A percentile compares a stretch with the other conserved stretches of the same genome.
These are phyloP conservation scores for Sphagnum tenellum DNA, from an alignment of 225 moss, liverwort and hornwort species.

Conservation along the genomic window DNA sequence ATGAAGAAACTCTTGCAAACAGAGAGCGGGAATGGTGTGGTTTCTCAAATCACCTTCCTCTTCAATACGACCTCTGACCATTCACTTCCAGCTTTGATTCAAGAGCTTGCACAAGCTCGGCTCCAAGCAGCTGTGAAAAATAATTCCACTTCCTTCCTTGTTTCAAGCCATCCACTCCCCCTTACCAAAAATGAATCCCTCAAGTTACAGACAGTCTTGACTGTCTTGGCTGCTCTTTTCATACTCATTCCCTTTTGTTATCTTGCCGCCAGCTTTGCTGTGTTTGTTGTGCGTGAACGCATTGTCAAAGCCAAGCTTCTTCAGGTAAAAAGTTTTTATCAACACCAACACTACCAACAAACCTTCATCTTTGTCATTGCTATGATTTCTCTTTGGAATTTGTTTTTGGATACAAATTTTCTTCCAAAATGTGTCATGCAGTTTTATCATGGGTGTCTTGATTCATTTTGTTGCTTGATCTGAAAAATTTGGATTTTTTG, in stretches of 20 bases:
- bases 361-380: not conserved
- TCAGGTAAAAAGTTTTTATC: constrained; percentile 36
- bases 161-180: constrained; percentile 71
- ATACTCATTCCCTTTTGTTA: constrained; percentile 96
- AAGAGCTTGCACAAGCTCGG: constrained; percentile 74
- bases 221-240: constrained; percentile 82
- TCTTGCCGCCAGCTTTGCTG: constrained; percentile 78
- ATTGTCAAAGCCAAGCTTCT: constrained; percentile 92
- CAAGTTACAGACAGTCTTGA: constrained; percentile 64
- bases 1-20: constrained; percentile 36
- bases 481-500: too few species aligned
- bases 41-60: constrained; percentile 59
- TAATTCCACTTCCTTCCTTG: constrained; percentile 43
- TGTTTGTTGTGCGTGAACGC: constrained; percentile 88
- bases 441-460: too few species aligned
- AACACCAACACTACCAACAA: too few species aligned
- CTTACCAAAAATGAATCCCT: constrained; percentile 74
- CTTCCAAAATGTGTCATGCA: too few species aligned
- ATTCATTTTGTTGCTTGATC: too few species aligned
- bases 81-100: constrained; percentile 69
- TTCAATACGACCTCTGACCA: constrained; percentile 88
- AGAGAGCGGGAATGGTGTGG: constrained; percentile 52
- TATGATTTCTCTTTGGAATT: not conserved
- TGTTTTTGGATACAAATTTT: too few species aligned
- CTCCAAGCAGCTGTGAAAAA: constrained; percentile 47